These are phyloP conservation scores for Piromyces finnis DNA, from an alignment of 192 early-diverging fungal genomes.

Conservation along the genomic window DNA sequence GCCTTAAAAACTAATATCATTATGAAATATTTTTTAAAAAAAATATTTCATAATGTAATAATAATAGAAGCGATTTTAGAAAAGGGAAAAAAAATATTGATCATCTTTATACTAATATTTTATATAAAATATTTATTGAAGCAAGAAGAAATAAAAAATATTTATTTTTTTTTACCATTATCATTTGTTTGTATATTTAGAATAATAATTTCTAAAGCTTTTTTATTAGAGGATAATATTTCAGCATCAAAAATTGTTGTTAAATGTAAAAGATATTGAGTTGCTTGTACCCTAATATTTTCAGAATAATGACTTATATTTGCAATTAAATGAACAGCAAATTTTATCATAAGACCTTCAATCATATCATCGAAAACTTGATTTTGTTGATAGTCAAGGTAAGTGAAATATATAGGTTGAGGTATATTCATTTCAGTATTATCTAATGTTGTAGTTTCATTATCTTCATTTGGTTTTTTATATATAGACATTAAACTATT, in stretches of 20 bases:
- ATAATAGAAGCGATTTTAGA: too few relatives aligned
- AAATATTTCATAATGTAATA: too few relatives aligned
- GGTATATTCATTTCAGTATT: background rate
- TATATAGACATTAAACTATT: background rate
- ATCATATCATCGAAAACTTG: conserved; percentile 8
- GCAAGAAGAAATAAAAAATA: too few relatives aligned
- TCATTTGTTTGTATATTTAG: conserved; percentile 19
- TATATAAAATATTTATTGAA: too few relatives aligned
- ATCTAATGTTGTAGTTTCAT: conserved; percentile 4
- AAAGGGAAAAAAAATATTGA: too few relatives aligned
- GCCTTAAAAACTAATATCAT: conserved; percentile 3
- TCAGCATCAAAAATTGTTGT: conserved; percentile 13
- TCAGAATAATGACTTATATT: conserved; percentile 19
- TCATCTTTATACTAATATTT: too few relatives aligned
- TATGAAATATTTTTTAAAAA: too few relatives aligned
- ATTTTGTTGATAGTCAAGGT: background rate
- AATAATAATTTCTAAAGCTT: conserved; percentile 5
- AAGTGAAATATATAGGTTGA: background rate
- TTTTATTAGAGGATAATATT: conserved; percentile 9
- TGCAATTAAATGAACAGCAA: conserved; percentile 20
- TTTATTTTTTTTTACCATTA: too few relatives aligned
- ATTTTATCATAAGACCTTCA: conserved; percentile 5
- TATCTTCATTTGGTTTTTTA: background rate
- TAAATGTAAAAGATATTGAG: conserved; percentile 12
- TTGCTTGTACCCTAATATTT: conserved; percentile 16